Percentiles rank a stretch among this genome's conserved stretches.
phyloP scores from a whole-genome alignment of 2,329 filamentous ascomycete genomes.

The Xylariaceae sp. region DNA sequence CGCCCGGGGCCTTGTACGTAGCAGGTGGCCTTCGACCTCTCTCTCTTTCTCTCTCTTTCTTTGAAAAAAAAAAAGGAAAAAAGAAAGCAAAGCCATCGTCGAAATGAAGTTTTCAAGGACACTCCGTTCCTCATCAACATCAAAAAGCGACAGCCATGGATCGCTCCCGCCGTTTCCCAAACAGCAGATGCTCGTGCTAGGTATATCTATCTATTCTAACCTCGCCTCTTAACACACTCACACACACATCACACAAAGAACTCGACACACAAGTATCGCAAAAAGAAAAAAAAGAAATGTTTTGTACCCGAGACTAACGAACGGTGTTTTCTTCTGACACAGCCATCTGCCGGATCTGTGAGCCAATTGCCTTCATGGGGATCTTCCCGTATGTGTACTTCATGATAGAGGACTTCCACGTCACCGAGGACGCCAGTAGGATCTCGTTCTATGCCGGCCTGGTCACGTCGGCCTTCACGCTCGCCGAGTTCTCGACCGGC shows the following conservation, averaged over 20 bases:
- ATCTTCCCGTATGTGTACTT: constrained; percentile 98
- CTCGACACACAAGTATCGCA: too few species aligned
- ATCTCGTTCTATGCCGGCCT: constrained; percentile 92
- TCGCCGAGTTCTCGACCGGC: constrained; percentile 90
- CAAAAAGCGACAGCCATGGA: constrained; percentile 14
- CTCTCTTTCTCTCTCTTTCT: background rate
- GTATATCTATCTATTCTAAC: constrained; percentile 25
- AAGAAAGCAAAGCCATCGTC: background rate
- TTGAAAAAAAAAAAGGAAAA: background rate
- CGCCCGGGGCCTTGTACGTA: too few species aligned
- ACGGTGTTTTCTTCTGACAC: constrained; percentile 3
- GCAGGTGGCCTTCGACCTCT: background rate
- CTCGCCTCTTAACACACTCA: background rate
- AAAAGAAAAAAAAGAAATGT: too few species aligned
- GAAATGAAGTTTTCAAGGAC: constrained; percentile 27
- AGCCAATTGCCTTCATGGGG: constrained; percentile 98
- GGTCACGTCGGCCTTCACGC: constrained; percentile 93
- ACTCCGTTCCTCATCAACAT: constrained; percentile 15
- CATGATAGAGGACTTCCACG: constrained; percentile 89
- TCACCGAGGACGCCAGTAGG: constrained; percentile 70
- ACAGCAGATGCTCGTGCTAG: constrained; percentile 36
- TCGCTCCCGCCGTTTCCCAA: constrained; percentile 34
- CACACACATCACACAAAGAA: too few species aligned
- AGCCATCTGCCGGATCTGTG: constrained; percentile 94
- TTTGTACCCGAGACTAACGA: constrained; percentile 8